Evolutionary conservation across 768 basidiomycete species (phyloP), one percentile per base, ranked within the genome.

Genomic region (Russula olivacea): DNA sequence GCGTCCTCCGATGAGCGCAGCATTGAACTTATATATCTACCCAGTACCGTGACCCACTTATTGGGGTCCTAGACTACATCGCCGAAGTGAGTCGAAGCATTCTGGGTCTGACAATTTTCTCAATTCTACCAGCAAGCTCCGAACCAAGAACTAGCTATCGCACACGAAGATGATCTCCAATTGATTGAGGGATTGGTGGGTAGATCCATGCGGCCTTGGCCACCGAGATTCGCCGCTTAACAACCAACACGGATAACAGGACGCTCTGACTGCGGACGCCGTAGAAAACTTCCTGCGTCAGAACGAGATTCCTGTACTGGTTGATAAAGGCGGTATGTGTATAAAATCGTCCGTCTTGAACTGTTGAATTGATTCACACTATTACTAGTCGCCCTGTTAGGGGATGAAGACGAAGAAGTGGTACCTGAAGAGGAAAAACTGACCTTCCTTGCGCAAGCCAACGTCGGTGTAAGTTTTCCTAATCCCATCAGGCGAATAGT

Each of bases 261-360:
- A 64, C 10, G 40, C 43, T 17, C 25, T 64, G 25, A 64, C 58
- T 12, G 63, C 63, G n/a, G 63, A 64, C n/a, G 58, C 58, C 1
- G 63, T 64, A 30, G 63, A 56, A 58, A 51, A 56, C 48, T 64
- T 64, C 45, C 51, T 64, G 48, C 63, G 63, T 36, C 63, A 64
- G 12, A 60, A 64, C 30, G 48, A 60, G 54, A 28, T 51, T 36
- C 63, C 48, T 1, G 15, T 64, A 7, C 63, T 56, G 49, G 48
- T 15, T 11, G 63, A 64, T 9, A 56, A 56, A 30, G 63, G 63
- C 41, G 63, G 63, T 64, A 41, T 23, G 63, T 60, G n/a, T 45
- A 21, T 3, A 6, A 38, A 19, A 21, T 21, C 6, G 53, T 28
- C 28, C 6, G 19, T 15, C 23, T 38, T 36, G 40, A 6, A 4